A percentile compares a stretch with the other conserved stretches of the same genome.
Evolutionary conservation across 768 basidiomycete genomes (phyloP).

Genomic region (Panaeolus cyanescens): DNA sequence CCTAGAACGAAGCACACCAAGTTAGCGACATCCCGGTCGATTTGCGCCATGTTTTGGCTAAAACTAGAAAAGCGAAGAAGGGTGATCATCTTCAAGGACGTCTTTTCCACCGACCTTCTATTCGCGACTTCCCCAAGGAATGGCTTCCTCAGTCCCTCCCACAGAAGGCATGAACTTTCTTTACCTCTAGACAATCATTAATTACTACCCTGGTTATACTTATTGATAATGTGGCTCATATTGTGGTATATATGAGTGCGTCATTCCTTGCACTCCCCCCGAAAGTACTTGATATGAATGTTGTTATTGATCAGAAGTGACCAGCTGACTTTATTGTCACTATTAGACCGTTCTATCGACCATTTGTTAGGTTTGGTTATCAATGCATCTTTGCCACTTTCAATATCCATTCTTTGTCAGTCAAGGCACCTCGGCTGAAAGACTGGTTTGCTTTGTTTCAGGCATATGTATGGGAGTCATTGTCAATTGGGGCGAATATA

Average conservation of each 20-base stretch:
- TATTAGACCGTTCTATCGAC: background rate
- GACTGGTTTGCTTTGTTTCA: background rate
- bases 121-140: slow-evolving; percentile 81
- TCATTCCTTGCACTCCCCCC: background rate
- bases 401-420: background rate
- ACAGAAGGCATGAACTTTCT: background rate
- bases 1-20: slow-evolving; percentile 41
- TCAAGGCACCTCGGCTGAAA: background rate
- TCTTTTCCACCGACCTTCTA: slow-evolving; percentile 56
- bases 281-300: background rate
- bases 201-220: background rate
- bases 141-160: slow-evolving; percentile 60
- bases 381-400: background rate
- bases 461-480: background rate
- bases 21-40: slow-evolving; percentile 80
- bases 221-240: background rate
- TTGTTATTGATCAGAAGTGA: background rate
- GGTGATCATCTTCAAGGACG: slow-evolving; percentile 67
- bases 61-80: slow-evolving; percentile 69
- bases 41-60: slow-evolving; percentile 74
- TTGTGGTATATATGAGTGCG: background rate
- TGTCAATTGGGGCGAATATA: background rate
- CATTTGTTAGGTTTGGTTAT: background rate
- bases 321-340: background rate
- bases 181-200: slow-evolving; percentile 5